Evolutionary conservation across 306 rosid genomes (phyloP), one percentile per base, ranked within the genome.

Genomic region (Vicia sativa): DNA sequence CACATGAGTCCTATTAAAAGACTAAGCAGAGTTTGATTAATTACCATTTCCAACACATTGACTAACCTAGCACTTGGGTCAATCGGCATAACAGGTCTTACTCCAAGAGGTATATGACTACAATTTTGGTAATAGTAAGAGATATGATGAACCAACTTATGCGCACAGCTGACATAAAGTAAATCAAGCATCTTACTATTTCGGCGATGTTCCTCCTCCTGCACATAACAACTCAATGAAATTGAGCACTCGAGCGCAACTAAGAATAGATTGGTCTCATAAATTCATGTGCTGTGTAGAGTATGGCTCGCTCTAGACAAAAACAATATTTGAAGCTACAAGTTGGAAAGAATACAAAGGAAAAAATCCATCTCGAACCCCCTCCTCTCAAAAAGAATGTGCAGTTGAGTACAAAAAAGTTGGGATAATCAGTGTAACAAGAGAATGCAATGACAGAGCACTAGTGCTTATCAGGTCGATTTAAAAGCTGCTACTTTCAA

Each of bases 151-250:
- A 85, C 87, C 88, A 93, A 80, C 41, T 81, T 86, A 83, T 93
- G 95, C 7, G 81, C 74, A 72, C 10, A n/a, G 71, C 38, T 78
- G 62, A 89, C 89, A 79, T 80, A 93, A 74, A 93, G 95, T 83
- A 93, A 79, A 81, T 90, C 90, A 67, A 78, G 79, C 96, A 90
- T 90, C 81, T 63, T 41, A 12, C 95, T 86, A 71, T 93, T 93
- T 65, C 97, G 85, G 48, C 59, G 66, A 64, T 74, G 80, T 79
- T 93, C 98, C 79, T 83, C 98, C 38, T 60, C 89, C 98, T 93
- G 89, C 87, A 79, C 48, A 74, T 19, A 60, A 76, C 77, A 74
- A 61, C 56, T 64, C 43, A 63, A 70, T 44, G 43, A 75, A 49
- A 75, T 79, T 73, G 25, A 80, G 74, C 75, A 70, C 71, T 37